Evolutionary conservation across 805 yeast species (phyloP).

Genomic region (Metschnikowia noctiluminum): DNA sequence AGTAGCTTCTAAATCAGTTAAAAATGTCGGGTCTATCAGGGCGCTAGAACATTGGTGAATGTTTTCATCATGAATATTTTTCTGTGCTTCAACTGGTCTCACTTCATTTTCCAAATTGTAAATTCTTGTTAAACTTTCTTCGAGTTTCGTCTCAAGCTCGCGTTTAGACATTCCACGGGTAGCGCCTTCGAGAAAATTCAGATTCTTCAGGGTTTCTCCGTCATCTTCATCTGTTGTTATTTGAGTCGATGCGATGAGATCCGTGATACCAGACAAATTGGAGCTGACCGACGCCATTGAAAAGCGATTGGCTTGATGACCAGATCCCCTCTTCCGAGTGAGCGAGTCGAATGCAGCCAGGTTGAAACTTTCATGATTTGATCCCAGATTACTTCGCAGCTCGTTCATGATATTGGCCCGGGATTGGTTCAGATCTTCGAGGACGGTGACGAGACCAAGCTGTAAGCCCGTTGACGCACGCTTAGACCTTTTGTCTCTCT

Average conservation of each 20-base stretch:
- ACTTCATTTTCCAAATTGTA: conserved; percentile 30
- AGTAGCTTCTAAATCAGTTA: conserved; percentile 13
- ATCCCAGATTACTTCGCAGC: background rate
- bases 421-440: conserved; percentile 27
- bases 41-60: conserved; percentile 5
- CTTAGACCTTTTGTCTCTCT: conserved; percentile 23
- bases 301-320: conserved; percentile 48
- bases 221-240: conserved; percentile 36
- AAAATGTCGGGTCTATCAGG: conserved; percentile 11
- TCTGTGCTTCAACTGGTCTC: background rate
- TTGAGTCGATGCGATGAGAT: conserved; percentile 43
- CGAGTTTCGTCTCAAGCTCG: conserved; percentile 32
- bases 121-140: conserved; percentile 37
- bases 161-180: conserved; percentile 25
- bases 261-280: conserved; percentile 47
- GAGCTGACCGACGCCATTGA: conserved; percentile 51
- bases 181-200: background rate
- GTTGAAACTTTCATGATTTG: conserved; percentile 30
- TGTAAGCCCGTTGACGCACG: conserved; percentile 37
- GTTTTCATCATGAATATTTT: background rate
- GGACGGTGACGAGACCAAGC: conserved; percentile 36
- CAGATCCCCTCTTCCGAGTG: conserved; percentile 20
- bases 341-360: conserved; percentile 36
- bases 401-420: background rate
- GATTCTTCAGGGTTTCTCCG: conserved; percentile 6